These are phyloP conservation scores for Aspergillus asperescens DNA, from an alignment of 495 filamentous ascomycete genomes.

Conservation along the genomic window DNA sequence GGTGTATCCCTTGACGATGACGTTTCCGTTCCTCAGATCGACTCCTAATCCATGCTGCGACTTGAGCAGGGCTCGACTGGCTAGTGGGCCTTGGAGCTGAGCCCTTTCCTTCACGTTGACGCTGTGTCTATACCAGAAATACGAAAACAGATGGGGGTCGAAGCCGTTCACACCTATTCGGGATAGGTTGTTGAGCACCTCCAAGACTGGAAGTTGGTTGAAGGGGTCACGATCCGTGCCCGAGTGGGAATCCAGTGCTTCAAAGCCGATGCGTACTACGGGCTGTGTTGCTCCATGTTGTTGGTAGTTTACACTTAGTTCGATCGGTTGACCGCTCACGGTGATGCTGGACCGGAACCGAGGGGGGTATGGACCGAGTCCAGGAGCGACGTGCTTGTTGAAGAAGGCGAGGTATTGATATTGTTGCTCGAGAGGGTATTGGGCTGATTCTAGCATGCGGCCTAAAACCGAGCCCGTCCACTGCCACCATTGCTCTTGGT, in stretches of 20 bases:
- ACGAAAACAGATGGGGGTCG: not conserved
- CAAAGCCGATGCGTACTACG: not conserved
- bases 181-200: not conserved
- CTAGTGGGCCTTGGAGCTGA: not conserved
- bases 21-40: not conserved
- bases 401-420: not conserved
- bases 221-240: not conserved
- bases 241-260: not conserved
- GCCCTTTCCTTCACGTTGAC: not conserved
- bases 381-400: not conserved
- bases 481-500: not conserved
- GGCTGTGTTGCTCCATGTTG: not conserved
- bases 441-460: not conserved
- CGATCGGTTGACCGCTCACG: not conserved
- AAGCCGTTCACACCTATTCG: not conserved
- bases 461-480: not conserved
- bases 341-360: not conserved
- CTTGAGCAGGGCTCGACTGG: not conserved
- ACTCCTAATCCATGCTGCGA: not conserved
- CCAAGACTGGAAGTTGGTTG: not conserved
- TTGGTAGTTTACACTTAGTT: not conserved
- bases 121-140: not conserved
- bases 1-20: not conserved
- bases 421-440: not conserved
- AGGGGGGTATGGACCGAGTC: not conserved